phyloP scores from a whole-genome alignment of 179 eudicot species.

The Spinacia oleracea region DNA sequence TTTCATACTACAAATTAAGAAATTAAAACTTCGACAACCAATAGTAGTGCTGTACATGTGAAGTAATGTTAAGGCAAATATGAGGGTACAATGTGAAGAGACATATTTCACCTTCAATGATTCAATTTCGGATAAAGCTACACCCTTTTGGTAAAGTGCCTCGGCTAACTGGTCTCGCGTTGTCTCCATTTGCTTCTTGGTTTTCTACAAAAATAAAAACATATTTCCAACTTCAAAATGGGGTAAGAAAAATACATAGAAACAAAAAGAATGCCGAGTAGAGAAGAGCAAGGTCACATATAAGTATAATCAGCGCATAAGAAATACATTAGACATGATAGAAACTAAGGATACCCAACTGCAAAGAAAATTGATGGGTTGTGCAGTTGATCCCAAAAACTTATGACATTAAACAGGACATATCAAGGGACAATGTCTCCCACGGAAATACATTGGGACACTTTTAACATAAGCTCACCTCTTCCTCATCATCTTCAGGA shows the following conservation, averaged over 20 bases:
- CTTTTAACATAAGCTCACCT: constrained; percentile 45
- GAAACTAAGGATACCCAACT: neutral
- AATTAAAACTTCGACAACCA: neutral
- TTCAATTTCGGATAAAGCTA: constrained; percentile 76
- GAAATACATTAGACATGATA: neutral
- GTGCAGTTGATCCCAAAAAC: neutral
- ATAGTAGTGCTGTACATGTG: neutral
- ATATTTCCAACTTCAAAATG: neutral
- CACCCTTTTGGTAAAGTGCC: constrained; percentile 89
- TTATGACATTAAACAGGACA: neutral
- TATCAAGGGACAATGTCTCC: neutral
- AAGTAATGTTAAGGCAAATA: neutral
- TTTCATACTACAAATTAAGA: constrained; percentile 7
- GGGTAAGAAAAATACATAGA: neutral
- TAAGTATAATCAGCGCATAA: neutral
- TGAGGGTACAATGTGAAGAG: neutral
- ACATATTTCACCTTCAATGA: constrained; percentile 50
- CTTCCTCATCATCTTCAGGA: constrained; percentile 94
- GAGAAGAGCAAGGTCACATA: neutral
- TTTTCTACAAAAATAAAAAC: constrained; percentile 15
- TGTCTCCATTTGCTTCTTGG: constrained; percentile 81
- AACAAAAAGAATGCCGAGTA: neutral
- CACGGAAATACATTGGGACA: neutral
- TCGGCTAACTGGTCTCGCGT: constrained; percentile 84
- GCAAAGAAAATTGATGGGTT: neutral